Conservation (phyloP, 106 monocot species). For the Allium cepa region DNA sequence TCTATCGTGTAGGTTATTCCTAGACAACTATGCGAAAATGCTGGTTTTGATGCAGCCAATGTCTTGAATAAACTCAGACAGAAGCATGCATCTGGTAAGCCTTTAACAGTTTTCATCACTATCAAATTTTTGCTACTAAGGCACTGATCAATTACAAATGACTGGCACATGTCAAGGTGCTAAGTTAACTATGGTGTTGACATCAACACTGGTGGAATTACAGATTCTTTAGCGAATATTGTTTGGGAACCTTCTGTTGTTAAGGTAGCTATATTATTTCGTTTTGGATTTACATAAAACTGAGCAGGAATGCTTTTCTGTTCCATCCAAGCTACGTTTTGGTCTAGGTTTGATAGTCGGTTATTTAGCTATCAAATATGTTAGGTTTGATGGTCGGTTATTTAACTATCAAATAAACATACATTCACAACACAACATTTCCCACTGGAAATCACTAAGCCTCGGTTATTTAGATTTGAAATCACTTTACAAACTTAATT, state of each 20-base stretch:
- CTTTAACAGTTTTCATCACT: neutral
- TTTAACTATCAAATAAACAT: too few species aligned
- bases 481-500: too few species aligned
- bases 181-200: conserved; percentile 82
- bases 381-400: too few species aligned
- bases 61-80: conserved; percentile 93
- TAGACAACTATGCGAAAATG: conserved; percentile 93
- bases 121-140: neutral
- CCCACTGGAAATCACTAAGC: too few species aligned
- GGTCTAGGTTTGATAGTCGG: too few species aligned
- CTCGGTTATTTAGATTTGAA: too few species aligned
- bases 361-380: too few species aligned
- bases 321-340: neutral
- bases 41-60: conserved; percentile 98
- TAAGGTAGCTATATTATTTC: conserved; percentile 32
- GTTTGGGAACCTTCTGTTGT: conserved; percentile 99
- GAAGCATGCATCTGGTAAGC: conserved; percentile 91
- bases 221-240: conserved; percentile 92
- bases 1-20: conserved; percentile 70
- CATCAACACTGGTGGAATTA: conserved; percentile 90
- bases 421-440: too few species aligned
- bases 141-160: too few species aligned
- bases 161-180: conserved; percentile 67
- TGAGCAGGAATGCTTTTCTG: neutral
- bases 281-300: neutral